Base-by-base conservation (phyloP, 148 eudicot genomes). In the Fagopyrum tataricum region DNA sequence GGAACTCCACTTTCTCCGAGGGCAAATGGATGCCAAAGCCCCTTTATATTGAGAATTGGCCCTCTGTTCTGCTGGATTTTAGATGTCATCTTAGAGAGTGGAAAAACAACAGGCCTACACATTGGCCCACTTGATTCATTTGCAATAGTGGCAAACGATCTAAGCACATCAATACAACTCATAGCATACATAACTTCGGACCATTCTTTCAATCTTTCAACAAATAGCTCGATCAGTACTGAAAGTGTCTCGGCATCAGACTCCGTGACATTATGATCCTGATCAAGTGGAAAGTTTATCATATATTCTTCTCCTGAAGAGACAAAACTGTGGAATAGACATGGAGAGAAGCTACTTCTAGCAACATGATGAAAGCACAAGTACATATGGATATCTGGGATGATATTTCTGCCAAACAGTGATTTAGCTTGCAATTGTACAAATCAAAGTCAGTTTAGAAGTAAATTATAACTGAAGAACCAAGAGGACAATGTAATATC, bases 1-100 rank as follows among this genome's bases (percentile, higher is more conserved):
- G 99, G 93, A 58, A 84, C 67, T 68, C 98, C 97, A 79, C 71
- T 80, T 76, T 87, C 91, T 53, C 91, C 86, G 56, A 91, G 87
- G 71, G 94, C 91, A 88, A 83, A 88, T 72, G 99, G 97, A 87
- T 95, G 99, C 96, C 94, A 90, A 62, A 95, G 81, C 76, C 97
- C 97, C 80, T 89, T 86, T 68, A 92, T 73, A 59, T 83, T 76
- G 53, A 95, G 90, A 44, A 80, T 80, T 15, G 99, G 94, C 80
- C 89, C 90, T 73, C 62, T 76, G 71, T 40, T 80, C 74, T 72
- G 78, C 73, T 79, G 78, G 75, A 73, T 72, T 21, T 74, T 67
- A 71, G 75, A 46, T 24, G 59, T 23, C 26, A 79, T 66, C 47
- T 73, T 76, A 42, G 92, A 84, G 53, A 77, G 84, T 67, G 96